Conservation (phyloP, 2,329 filamentous ascomycete species). For the Fusarium neocosmosporiellum region DNA sequence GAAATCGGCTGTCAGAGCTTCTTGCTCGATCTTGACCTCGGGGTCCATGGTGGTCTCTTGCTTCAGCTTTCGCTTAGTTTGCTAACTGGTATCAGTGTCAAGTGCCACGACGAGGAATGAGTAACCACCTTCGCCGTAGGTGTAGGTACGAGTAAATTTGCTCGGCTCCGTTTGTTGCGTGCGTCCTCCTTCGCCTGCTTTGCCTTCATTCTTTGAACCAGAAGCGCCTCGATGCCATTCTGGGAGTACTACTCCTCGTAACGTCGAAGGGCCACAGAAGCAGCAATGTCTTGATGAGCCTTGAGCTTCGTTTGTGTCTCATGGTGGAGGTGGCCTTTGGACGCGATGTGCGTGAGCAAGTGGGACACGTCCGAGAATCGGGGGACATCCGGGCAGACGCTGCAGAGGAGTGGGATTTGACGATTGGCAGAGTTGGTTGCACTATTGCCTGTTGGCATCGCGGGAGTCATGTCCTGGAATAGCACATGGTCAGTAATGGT, state of each 20-base stretch:
- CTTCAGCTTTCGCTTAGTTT: conserved; percentile 47
- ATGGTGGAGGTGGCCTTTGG: conserved; percentile 89
- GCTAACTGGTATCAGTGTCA: conserved; percentile 25
- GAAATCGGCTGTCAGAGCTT: conserved; percentile 40
- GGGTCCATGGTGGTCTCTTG: conserved; percentile 31
- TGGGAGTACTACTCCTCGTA: conserved; percentile 84
- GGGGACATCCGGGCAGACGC: conserved; percentile 82
- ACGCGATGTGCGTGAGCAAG: conserved; percentile 89
- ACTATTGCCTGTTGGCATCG: conserved; percentile 34
- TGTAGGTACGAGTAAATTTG: conserved; percentile 23
- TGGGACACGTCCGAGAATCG: conserved; percentile 92
- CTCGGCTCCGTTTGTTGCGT: conserved; percentile 61
- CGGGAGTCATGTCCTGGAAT: conserved; percentile 53
- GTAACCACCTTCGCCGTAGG: conserved; percentile 36
- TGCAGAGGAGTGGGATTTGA: conserved; percentile 79
- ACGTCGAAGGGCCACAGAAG: conserved; percentile 69
- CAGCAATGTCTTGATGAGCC: conserved; percentile 73
- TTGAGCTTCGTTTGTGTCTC: conserved; percentile 85
- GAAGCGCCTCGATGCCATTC: conserved; percentile 76
- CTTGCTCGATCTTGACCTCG: conserved; percentile 45
- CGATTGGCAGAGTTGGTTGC: conserved; percentile 39
- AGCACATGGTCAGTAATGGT: conserved; percentile 31
- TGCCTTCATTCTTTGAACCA: conserved; percentile 80
- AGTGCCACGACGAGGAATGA: not conserved
- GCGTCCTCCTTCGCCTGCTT: conserved; percentile 75